These are phyloP conservation scores for Calonectria naviculata DNA, from an alignment of 2,329 filamentous ascomycete species.

Conservation along the genomic window DNA sequence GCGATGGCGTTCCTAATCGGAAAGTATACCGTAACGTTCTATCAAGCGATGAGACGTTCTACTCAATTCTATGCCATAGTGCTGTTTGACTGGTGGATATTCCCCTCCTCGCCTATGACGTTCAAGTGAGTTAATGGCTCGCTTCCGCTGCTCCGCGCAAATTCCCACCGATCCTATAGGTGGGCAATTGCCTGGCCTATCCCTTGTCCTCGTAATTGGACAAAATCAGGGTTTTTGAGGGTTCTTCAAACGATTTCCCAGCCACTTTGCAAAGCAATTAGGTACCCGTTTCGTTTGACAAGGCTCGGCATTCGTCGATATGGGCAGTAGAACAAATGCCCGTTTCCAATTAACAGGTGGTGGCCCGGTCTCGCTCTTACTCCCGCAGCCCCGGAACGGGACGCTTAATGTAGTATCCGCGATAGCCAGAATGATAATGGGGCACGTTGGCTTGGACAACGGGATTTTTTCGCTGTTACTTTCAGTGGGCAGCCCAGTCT, in stretches of 20 bases:
- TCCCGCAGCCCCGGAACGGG: neutral
- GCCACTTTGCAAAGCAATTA: conserved; percentile 3
- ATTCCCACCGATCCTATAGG: neutral
- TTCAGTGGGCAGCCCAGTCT: neutral
- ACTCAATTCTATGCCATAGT: neutral
- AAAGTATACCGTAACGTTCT: neutral
- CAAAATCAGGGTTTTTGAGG: conserved; percentile 3
- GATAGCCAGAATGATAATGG: neutral
- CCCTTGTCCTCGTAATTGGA: neutral
- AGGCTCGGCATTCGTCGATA: neutral
- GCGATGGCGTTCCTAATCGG: neutral
- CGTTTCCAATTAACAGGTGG: neutral
- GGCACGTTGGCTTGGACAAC: neutral
- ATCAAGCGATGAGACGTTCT: neutral
- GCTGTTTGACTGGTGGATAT: neutral
- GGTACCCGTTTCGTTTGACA: neutral
- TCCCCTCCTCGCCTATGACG: neutral
- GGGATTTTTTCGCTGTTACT: neutral
- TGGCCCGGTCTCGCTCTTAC: neutral
- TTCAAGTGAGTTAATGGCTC: neutral
- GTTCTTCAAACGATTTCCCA: neutral
- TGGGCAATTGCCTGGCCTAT: neutral
- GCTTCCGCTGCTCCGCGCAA: neutral
- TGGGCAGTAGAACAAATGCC: neutral
- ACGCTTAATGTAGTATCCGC: conserved; percentile 1